Conservation (phyloP, 2,329 filamentous ascomycete genomes). For the Verticillium dahliae region DNA sequence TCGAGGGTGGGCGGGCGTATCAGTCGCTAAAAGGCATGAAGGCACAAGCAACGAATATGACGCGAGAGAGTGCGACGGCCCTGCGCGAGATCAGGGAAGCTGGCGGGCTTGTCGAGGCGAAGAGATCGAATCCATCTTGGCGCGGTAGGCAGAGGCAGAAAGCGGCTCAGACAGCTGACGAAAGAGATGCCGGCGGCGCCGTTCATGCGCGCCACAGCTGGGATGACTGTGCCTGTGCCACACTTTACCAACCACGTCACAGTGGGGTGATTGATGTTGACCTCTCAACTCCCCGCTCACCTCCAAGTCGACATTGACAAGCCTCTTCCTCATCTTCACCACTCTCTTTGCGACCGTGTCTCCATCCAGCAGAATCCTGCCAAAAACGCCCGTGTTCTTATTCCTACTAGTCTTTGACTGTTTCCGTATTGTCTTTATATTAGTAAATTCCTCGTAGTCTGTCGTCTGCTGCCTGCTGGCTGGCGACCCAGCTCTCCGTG, state of each 20-base stretch:
- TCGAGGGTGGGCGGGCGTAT: background rate
- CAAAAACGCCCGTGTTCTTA: no score
- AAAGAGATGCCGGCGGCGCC: background rate
- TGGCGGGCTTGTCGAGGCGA: background rate
- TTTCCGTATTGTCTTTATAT: no score
- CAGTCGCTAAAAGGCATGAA: background rate
- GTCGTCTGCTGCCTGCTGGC: no score
- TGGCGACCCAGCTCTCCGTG: no score
- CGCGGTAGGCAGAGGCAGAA: background rate
- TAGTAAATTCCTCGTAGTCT: no score
- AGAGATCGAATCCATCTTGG: background rate
- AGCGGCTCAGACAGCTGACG: background rate
- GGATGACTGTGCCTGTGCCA: background rate
- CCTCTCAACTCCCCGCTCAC: background rate
- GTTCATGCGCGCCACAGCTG: background rate
- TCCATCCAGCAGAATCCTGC: background rate
- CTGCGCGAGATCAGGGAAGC: background rate
- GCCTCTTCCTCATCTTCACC: background rate
- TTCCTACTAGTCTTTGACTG: no score
- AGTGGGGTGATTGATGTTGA: background rate
- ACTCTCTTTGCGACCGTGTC: background rate
- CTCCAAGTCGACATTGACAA: background rate
- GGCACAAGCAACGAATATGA: background rate
- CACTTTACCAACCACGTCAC: background rate
- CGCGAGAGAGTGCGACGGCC: background rate